phyloP scores from a whole-genome alignment of 257 asterid species.

The Solanum sitiens region DNA sequence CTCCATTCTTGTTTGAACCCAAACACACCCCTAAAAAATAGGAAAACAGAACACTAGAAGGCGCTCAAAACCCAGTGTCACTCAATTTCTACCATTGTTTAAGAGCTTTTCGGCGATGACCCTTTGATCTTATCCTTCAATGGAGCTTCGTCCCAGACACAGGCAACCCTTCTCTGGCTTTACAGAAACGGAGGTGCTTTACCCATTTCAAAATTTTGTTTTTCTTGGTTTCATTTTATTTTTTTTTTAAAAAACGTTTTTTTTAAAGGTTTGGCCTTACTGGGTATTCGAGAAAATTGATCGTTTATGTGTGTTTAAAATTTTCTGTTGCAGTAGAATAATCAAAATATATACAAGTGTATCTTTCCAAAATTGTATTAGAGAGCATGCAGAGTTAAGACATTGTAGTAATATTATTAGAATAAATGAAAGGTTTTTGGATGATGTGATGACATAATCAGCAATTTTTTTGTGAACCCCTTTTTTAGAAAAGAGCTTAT shows the following conservation, averaged over 20 bases:
- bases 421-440: not conserved
- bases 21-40: not conserved
- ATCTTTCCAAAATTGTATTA: not conserved
- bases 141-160: constrained; percentile 70
- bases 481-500: not conserved
- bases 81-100: not conserved
- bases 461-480: not conserved
- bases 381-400: not conserved
- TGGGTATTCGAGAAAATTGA: not conserved
- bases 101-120: not conserved
- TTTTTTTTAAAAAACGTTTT: not conserved
- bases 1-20: not conserved
- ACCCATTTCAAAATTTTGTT: not conserved
- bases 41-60: not conserved
- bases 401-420: not conserved
- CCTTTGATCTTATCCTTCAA: constrained; percentile 1
- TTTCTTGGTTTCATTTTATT: not conserved
- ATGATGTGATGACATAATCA: not conserved
- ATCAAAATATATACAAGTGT: not conserved
- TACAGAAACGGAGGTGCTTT: constrained; percentile 51
- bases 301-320: not conserved
- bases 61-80: constrained; percentile 5
- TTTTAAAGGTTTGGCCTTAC: not conserved
- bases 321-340: not conserved
- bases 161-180: constrained; percentile 47